A percentile compares a stretch with the other conserved stretches of the same genome.
phyloP scores from a whole-genome alignment of 768 basidiomycete genomes.

The Phaeotremella fagi region DNA sequence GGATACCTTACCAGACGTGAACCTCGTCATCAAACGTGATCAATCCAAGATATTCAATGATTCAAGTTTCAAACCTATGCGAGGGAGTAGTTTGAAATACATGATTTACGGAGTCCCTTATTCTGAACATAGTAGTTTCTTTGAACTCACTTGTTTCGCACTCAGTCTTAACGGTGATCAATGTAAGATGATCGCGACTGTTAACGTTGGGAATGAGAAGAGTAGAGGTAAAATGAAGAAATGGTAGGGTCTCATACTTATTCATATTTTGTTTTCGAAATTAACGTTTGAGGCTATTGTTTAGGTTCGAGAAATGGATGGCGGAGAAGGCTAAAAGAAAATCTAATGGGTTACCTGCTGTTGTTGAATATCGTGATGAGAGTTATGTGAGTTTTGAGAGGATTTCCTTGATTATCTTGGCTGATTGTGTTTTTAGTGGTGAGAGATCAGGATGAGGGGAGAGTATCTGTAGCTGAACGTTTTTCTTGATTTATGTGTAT shows the following conservation, averaged over 20 bases:
- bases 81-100: constrained; percentile 64
- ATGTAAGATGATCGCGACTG: constrained; percentile 86
- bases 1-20: constrained; percentile 61
- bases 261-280: background rate
- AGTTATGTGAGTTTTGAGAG: constrained; percentile 42
- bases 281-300: background rate
- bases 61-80: constrained; percentile 62
- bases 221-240: constrained; percentile 76
- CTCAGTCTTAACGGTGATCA: constrained; percentile 71
- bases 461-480: background rate
- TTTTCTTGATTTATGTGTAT: no score
- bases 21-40: constrained; percentile 63
- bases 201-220: constrained; percentile 49
- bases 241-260: constrained; percentile 47
- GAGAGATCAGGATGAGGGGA: background rate
- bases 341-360: constrained; percentile 45
- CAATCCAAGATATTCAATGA: constrained; percentile 67
- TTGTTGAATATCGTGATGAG: constrained; percentile 47
- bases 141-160: constrained; percentile 91
- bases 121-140: constrained; percentile 94
- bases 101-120: constrained; percentile 74
- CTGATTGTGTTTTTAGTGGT: background rate
- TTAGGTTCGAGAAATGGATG: constrained; percentile 80
- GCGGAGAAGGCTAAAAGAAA: constrained; percentile 64
- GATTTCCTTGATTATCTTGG: no score